These are phyloP conservation scores for Craterostigma plantagineum DNA, from an alignment of 257 asterid species.

Conservation along the genomic window DNA sequence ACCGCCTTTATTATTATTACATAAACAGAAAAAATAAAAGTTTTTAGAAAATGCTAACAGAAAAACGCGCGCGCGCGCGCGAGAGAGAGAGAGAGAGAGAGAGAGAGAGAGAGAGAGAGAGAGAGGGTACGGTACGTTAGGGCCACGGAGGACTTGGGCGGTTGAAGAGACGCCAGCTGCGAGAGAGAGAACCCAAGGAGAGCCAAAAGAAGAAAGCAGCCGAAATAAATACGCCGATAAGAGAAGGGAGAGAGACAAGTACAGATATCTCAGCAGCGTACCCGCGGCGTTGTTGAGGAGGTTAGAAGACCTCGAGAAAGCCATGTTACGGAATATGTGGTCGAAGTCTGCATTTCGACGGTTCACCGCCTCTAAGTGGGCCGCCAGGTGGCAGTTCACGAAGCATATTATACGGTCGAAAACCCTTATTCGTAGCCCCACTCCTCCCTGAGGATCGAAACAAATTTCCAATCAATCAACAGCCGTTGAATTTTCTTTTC, in stretches of 20 bases:
- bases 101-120: conserved; percentile 5
- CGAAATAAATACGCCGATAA: conserved; percentile 56
- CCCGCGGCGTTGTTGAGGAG: conserved; percentile 54
- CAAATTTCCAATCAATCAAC: too few relatives aligned
- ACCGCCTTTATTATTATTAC: conserved; percentile 30
- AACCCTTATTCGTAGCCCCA: conserved; percentile 86
- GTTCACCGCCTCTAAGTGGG: conserved; percentile 94
- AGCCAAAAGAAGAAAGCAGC: conserved; percentile 63
- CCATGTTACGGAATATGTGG: conserved; percentile 72
- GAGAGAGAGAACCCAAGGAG: conserved; percentile 56
- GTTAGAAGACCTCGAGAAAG: conserved; percentile 56
- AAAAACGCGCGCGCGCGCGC: too few relatives aligned
- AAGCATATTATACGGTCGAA: conserved; percentile 79
- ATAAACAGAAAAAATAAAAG: background rate
- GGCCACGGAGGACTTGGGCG: conserved; percentile 62
- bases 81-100: too few relatives aligned
- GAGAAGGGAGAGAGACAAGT: conserved; percentile 57
- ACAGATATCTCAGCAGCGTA: conserved; percentile 65
- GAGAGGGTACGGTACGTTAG: conserved; percentile 30
- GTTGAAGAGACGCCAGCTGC: conserved; percentile 91
- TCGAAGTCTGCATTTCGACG: conserved; percentile 82
- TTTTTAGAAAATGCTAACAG: conserved; percentile 1
- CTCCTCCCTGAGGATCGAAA: conserved; percentile 62
- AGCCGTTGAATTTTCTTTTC: too few relatives aligned
- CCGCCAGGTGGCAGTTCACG: conserved; percentile 84